Evolutionary conservation across 352 stramenopile genomes (phyloP), one percentile per base, ranked within the genome.

Genomic region (Plasmopara halstedii): DNA sequence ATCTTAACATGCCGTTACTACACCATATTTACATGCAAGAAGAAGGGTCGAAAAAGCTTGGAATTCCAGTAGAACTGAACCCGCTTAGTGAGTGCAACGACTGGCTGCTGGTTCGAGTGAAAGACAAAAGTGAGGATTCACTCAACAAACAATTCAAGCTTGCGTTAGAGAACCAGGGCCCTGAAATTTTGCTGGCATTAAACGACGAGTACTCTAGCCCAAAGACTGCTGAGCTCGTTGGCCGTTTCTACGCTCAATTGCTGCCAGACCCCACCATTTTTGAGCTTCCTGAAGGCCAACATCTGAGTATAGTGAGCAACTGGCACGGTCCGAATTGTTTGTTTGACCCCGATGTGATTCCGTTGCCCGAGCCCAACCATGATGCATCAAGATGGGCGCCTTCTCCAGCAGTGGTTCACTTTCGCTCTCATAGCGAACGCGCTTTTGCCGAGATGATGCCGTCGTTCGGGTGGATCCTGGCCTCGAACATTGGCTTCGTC

Each of bases 1-100:
- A 92, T 47, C 58, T 92, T 18, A 92, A 92, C 49, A 78, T 92
- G 53, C 80, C 80, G 33, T 57, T 92, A 36, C 46, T 92, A 46
- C 78, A 92, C 38, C 77, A 89, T 52, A 83, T 88, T 34, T 92
- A 86, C 62, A 92, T 92, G 80, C 64, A 79, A 52, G 77, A 89
- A 40, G 75, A 92, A 62, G 78, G 80, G 2, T 70, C 71, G 7
- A 62, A 61, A 21, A 26, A 54, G 37, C 62, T 89, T 2, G 56
- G 60, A 11, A 71, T 92, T 22, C 80, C 80, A 0, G 58, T 85
- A n/a, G 64, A 72, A 53, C 80, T 35, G 1, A 35, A 35, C 22
- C 73, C 76, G 17, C 37, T 90, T 17, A 56, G 46, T 6, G 80
- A 92, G 53, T 84, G 71, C 50, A 64, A 88, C 39, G 75, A 92